phyloP scores from a whole-genome alignment of 2,329 filamentous ascomycete genomes.

The Parasarocladium wereldwijsianum region DNA sequence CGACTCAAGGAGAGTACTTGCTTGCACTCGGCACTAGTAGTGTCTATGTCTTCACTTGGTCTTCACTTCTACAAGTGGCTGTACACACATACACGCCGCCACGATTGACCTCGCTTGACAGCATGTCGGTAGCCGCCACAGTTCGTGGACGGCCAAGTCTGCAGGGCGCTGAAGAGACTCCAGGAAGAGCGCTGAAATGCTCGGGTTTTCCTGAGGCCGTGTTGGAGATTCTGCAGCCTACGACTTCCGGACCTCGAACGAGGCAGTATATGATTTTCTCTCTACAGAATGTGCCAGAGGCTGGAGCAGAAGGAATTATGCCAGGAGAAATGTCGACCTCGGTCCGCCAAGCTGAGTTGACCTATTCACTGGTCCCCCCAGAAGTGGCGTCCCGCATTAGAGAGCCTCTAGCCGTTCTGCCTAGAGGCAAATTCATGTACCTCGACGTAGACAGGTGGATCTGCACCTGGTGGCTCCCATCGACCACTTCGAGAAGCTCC shows the following conservation, averaged over 20 bases:
- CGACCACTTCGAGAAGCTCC: not conserved
- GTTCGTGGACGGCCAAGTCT: not conserved
- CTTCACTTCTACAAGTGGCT: not conserved
- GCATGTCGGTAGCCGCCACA: not conserved
- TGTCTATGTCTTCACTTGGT: not conserved
- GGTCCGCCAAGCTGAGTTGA: not conserved
- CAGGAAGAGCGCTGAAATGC: not conserved
- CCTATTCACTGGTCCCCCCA: not conserved
- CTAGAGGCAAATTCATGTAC: not conserved
- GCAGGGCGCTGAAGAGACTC: not conserved
- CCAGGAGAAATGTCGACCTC: too few relatives aligned
- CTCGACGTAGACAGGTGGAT: not conserved
- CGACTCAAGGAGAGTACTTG: not conserved
- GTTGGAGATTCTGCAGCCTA: not conserved
- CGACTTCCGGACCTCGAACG: not conserved
- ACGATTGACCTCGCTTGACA: not conserved
- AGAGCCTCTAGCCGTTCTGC: not conserved
- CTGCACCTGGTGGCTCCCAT: not conserved
- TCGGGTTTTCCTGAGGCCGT: not conserved
- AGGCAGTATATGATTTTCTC: not conserved
- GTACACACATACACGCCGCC: not conserved
- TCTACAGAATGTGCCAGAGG: too few relatives aligned
- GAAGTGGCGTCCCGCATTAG: not conserved
- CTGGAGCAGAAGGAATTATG: too few relatives aligned
- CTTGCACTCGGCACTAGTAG: not conserved